phyloP scores from a whole-genome alignment of 768 basidiomycete species.

The Serendipita indica region DNA sequence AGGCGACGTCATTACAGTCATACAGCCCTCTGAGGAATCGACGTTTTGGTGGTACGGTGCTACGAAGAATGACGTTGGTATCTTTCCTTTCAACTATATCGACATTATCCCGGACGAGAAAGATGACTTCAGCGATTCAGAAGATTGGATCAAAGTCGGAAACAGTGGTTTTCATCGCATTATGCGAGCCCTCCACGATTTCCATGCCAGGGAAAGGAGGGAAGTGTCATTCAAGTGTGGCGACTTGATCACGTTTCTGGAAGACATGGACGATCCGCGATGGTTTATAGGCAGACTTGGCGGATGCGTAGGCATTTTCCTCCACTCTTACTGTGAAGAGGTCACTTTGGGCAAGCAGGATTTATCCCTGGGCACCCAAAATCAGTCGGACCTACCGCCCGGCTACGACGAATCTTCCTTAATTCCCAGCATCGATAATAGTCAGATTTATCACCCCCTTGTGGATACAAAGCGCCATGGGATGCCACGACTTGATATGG shows the following conservation, averaged over 20 bases:
- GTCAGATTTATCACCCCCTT: too few species aligned
- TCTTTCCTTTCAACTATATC: background rate
- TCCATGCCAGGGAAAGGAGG: background rate
- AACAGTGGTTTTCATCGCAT: background rate
- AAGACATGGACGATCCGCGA: background rate
- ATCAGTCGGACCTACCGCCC: too few species aligned
- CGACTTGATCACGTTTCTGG: background rate
- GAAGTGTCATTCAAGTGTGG: background rate
- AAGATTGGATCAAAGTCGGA: background rate
- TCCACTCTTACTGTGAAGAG: background rate
- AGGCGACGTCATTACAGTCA: background rate
- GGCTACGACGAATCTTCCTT: too few species aligned
- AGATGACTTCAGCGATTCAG: background rate
- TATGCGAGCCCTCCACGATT: background rate
- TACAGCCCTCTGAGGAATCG: background rate
- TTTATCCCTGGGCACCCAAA: background rate
- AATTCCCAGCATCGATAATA: too few species aligned
- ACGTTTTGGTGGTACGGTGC: constrained; percentile 1
- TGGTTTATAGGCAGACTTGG: background rate
- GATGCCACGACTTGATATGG: too few species aligned
- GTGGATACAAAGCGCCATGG: too few species aligned
- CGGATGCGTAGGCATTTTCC: background rate
- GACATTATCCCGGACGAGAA: background rate
- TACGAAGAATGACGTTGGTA: background rate
- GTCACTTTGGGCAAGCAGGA: background rate